These are phyloP conservation scores for Stentor coeruleus DNA, from an alignment of 73 alveolate genomes.

Conservation along the genomic window DNA sequence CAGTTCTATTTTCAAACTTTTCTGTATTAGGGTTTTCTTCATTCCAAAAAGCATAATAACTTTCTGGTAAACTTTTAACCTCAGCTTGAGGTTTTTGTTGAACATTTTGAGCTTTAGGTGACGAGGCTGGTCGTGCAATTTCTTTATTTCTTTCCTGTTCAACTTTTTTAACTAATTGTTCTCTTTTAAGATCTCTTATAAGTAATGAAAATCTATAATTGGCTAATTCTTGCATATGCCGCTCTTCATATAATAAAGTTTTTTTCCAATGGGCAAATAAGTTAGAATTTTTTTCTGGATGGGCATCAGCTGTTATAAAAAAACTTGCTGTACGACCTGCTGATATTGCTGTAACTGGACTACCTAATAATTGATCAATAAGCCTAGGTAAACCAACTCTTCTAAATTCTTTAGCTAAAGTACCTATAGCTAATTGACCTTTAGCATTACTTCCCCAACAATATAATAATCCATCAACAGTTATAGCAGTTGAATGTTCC, in stretches of 20 bases:
- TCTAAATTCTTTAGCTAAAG: background rate
- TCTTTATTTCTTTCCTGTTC: constrained; percentile 16
- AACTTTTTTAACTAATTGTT: constrained; percentile 21
- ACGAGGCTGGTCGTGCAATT: background rate
- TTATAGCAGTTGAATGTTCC: constrained; percentile 14
- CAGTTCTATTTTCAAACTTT: background rate
- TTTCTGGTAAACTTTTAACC: background rate
- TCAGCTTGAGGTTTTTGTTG: background rate
- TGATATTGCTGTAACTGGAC: constrained; percentile 3
- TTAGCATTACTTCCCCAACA: constrained; percentile 21
- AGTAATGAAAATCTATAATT: constrained; percentile 18
- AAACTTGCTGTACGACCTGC: constrained; percentile 1
- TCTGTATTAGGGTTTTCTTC: background rate
- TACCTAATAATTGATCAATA: background rate
- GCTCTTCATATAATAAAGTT: constrained; percentile 9
- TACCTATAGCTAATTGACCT: constrained; percentile 21
- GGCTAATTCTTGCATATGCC: constrained; percentile 21
- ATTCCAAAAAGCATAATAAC: constrained; percentile 22
- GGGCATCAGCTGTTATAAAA: background rate
- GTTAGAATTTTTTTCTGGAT: background rate
- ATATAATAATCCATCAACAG: constrained; percentile 18
- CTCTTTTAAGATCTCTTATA: constrained; percentile 12
- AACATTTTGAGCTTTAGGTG: background rate
- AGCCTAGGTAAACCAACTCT: constrained; percentile 20
- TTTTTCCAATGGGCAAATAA: constrained; percentile 5